Percentiles rank a stretch among this genome's conserved stretches.
Evolutionary conservation across 352 stramenopile genomes (phyloP).

Genomic region (Phytophthora sp.): DNA sequence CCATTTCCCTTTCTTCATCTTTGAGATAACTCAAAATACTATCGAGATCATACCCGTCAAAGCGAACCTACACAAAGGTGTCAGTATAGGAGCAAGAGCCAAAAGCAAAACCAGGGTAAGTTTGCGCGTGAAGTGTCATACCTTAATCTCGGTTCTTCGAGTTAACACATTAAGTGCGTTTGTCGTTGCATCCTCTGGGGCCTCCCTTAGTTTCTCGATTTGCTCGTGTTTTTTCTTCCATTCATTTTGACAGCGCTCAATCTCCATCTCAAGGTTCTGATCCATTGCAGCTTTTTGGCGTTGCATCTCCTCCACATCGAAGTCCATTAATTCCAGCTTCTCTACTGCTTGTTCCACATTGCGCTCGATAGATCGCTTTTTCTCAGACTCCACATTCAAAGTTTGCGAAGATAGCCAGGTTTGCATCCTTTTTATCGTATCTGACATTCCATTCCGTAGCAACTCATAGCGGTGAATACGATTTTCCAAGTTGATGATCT

Average conservation of each 20-base stretch:
- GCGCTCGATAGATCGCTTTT: constrained; percentile 10
- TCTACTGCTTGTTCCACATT: constrained; percentile 27
- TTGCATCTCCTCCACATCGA: constrained; percentile 36
- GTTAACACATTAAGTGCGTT: constrained; percentile 59
- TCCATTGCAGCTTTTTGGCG: constrained; percentile 12
- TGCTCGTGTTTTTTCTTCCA: constrained; percentile 42
- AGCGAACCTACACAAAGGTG: constrained; percentile 38
- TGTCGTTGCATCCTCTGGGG: constrained; percentile 27
- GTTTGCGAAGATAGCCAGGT: constrained; percentile 30
- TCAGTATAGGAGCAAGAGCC: constrained; percentile 1
- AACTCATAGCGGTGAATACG: constrained; percentile 42
- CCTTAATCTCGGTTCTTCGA: constrained; percentile 62
- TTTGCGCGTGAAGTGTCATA: constrained; percentile 10
- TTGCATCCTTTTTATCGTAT: constrained; percentile 50
- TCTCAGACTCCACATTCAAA: constrained; percentile 1
- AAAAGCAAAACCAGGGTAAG: background rate
- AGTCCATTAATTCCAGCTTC: constrained; percentile 40
- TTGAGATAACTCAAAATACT: constrained; percentile 38
- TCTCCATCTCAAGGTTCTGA: constrained; percentile 16
- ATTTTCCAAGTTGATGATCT: constrained; percentile 35
- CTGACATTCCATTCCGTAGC: constrained; percentile 35
- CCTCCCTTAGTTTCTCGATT: constrained; percentile 47
- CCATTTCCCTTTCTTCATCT: constrained; percentile 46
- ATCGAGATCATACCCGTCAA: constrained; percentile 43
- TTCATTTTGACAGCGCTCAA: constrained; percentile 38